Base-by-base conservation (phyloP, 257 asterid species). In the Solanum bulbocastanum region DNA sequence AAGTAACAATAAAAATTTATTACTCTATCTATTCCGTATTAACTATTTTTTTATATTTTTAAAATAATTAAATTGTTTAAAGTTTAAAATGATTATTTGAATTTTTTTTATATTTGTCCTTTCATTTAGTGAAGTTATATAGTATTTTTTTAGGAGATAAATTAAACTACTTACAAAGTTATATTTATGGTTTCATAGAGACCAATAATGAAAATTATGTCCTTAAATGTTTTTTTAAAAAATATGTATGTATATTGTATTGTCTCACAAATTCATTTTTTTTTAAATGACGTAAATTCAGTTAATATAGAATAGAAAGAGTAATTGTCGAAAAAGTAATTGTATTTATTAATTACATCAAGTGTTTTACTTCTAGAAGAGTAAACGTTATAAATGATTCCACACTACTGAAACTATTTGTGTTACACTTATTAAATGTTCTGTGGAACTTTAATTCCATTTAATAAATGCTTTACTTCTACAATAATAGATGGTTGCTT, bases 171-270 rank as follows among this genome's bases (percentile, higher is more conserved):
- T 58, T 58, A 20, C 2, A 20, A 58, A 58, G 1, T 58, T 20
- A 58, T 58, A 58, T 58, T 56, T 56, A 20, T 56, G 12, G 1
- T 56, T 56, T 56, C 11, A 20, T 56, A 56, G 22, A 7, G 4
- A 20, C 9, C n/a, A 56, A 20, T 56, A 56, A 4, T 56, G 10
- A 20, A 20, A 56, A 56, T 7, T 20, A 3, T 58, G n/a, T 58
- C 11, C 66, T 20, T 58, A 8, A 58, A 3, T 20, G 0, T 18
- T 6, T 18, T 6, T 6, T 0, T 0, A 46, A 46, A 44, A 46
- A 6, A 18, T 18, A 6, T 56, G 11, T 8, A 20, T 58, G 2
- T 30, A 30, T 30, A 30, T 30, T 30, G 30, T 20, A 58, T 20
- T 58, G 5, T 20, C 66, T 58, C 25, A 58, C 66, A 4, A 58